These are phyloP conservation scores for Picea engelmannii DNA, from an alignment of 83 land plant species.

Conservation along the genomic window DNA sequence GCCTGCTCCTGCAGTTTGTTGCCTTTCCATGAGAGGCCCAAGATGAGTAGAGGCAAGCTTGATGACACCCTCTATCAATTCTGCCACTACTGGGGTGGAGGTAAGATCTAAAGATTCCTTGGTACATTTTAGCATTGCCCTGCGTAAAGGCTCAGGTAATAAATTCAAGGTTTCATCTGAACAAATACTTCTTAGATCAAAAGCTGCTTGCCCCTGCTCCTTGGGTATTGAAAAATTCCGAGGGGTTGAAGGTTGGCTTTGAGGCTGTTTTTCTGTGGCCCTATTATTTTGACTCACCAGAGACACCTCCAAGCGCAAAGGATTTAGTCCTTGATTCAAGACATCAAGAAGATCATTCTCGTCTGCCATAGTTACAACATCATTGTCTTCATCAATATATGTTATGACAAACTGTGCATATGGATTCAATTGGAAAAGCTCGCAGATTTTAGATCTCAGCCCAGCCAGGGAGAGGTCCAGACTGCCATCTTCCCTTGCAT, in stretches of 20 bases:
- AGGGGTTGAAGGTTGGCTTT: slow-evolving; percentile 17
- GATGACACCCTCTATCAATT: slow-evolving; percentile 19
- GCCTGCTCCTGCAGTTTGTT: background rate
- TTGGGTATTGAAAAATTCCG: background rate
- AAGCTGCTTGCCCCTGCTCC: background rate
- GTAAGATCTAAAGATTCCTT: slow-evolving; percentile 28
- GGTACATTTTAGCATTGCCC: slow-evolving; percentile 24
- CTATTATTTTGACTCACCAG: slow-evolving; percentile 13
- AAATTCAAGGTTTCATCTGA: slow-evolving; percentile 30
- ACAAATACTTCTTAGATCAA: slow-evolving; percentile 4
- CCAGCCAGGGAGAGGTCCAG: slow-evolving; percentile 46
- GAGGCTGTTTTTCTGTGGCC: background rate
- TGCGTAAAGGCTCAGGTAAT: slow-evolving; percentile 40
- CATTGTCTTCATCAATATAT: slow-evolving; percentile 79
- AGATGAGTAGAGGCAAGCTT: slow-evolving; percentile 12
- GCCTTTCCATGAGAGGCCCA: slow-evolving; percentile 9
- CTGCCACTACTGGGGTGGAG: slow-evolving; percentile 34
- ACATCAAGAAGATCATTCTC: slow-evolving; percentile 80
- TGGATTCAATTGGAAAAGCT: slow-evolving; percentile 47
- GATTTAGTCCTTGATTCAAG: slow-evolving; percentile 65
- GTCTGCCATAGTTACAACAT: slow-evolving; percentile 67
- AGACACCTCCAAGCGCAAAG: slow-evolving; percentile 62
- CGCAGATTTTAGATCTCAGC: slow-evolving; percentile 49
- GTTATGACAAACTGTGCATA: slow-evolving; percentile 57
- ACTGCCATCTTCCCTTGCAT: slow-evolving; percentile 17